Percentiles rank a stretch among this genome's conserved stretches.
Evolutionary conservation across 352 stramenopile genomes (phyloP).

Genomic region (Globisporangium parvum): DNA sequence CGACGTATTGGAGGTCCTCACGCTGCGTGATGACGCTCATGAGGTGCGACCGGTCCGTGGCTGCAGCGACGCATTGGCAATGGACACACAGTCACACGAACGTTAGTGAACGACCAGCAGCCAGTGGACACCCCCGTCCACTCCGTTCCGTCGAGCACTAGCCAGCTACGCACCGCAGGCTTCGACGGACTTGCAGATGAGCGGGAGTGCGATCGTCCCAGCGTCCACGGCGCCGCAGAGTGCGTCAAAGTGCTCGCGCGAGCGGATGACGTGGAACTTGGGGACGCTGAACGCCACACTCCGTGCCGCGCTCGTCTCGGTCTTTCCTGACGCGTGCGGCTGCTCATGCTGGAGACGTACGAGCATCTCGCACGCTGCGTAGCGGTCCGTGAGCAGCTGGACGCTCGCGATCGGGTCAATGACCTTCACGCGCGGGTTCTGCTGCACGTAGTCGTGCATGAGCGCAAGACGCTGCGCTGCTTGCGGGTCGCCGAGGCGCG

Average conservation of each 20-base stretch:
- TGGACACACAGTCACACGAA: neutral
- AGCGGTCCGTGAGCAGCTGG: conserved; percentile 59
- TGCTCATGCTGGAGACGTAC: conserved; percentile 6
- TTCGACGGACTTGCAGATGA: conserved; percentile 83
- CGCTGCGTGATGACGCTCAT: conserved; percentile 77
- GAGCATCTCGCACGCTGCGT: conserved; percentile 53
- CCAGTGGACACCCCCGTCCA: neutral
- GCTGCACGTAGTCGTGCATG: conserved; percentile 37
- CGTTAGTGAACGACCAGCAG: neutral
- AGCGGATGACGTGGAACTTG: conserved; percentile 40
- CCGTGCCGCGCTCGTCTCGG: conserved; percentile 13
- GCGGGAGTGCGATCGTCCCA: conserved; percentile 39
- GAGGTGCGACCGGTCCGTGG: conserved; percentile 72
- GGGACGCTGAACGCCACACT: conserved; percentile 41
- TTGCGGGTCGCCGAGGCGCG: conserved; percentile 34
- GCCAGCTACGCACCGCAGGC: conserved; percentile 51
- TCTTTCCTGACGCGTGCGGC: conserved; percentile 7
- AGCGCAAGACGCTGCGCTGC: conserved; percentile 41
- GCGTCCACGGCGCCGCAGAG: conserved; percentile 32
- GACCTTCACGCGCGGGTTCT: conserved; percentile 42
- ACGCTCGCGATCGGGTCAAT: conserved; percentile 72
- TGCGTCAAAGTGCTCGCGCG: conserved; percentile 25
- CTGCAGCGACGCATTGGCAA: conserved; percentile 20
- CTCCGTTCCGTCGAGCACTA: no score
- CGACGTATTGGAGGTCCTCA: conserved; percentile 47